Base-by-base conservation (phyloP, 371 early-diverging fungal species). In the Nematocida sp. region DNA sequence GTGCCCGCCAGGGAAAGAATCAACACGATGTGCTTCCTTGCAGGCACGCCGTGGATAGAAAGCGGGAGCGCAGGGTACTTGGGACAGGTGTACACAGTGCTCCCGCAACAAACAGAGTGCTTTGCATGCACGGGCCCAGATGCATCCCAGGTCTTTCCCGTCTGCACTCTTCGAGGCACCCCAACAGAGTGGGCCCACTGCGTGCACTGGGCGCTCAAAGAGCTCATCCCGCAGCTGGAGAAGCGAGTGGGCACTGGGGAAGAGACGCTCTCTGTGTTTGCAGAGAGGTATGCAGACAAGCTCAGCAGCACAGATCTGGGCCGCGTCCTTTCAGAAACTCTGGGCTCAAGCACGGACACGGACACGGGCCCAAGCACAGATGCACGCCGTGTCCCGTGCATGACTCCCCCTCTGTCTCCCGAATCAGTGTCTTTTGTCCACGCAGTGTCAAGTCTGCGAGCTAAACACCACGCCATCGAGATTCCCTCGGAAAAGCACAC, bases 141-240 rank as follows among this genome's bases (percentile, higher is more conserved):
- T 17, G 29, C 29, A 32, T 43, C 37, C 25, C 67, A 76, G 40
- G 66, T 29, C 17, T 65, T 65, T 53, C 91, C 96, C 7, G 91
- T 97, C 0, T 99, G 99, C 80, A 96, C 99, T 1, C 94, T 99
- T 76, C 87, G 96, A 51, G 88, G 89, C 41, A 95, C 92, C 2
- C 99, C 99, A 0, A 89, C 87, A 48, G 87, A 87, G 29, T 94
- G 96, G 11, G 91, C 95, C 43, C 97, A 99, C 82, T 96, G 96
- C 76, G 91, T 99, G 58, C 94, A 93, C 25, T 99, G 98, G 98
- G 92, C 94, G 56, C 96, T 95, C 82, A 89, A 87, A 63, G 93
- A 46, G 57, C 82, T 0, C 93, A 93, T 83, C 92, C 94, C 80
- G 93, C 95, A 85, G 93, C 95, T 83, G 94, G 94, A 76, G 85